A percentile compares a stretch with the other conserved stretches of the same genome.
Evolutionary conservation across 257 asterid genomes (phyloP).

Genomic region (Leonotis leonurus): DNA sequence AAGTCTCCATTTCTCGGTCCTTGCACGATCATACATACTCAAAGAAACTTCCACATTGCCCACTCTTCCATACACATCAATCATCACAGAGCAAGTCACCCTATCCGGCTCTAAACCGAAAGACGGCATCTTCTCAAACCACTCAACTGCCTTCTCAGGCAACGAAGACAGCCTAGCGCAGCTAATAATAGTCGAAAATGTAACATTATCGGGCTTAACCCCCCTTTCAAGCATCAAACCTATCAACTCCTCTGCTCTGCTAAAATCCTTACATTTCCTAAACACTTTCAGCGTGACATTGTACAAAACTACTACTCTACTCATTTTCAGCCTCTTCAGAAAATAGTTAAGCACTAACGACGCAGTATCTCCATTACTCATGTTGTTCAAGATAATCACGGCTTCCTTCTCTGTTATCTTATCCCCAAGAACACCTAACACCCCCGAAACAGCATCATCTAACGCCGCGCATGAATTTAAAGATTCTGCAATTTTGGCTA

Average conservation of each 20-base stretch:
- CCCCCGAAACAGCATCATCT: slow-evolving; percentile 31
- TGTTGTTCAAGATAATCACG: slow-evolving; percentile 54
- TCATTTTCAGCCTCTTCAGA: slow-evolving; percentile 27
- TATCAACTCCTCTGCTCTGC: slow-evolving; percentile 53
- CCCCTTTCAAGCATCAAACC: slow-evolving; percentile 62
- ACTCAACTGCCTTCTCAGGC: slow-evolving; percentile 75
- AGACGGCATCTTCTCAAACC: slow-evolving; percentile 78
- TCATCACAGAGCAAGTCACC: slow-evolving; percentile 71
- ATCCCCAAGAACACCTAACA: slow-evolving; percentile 36
- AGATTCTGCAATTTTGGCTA: slow-evolving; percentile 41
- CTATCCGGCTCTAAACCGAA: slow-evolving; percentile 68
- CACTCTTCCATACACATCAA: slow-evolving; percentile 72
- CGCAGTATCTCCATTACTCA: slow-evolving; percentile 57
- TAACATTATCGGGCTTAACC: slow-evolving; percentile 68
- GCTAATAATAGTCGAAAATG: slow-evolving; percentile 82
- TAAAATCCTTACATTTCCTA: slow-evolving; percentile 56
- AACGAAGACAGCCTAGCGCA: slow-evolving; percentile 70
- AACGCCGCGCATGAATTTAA: slow-evolving; percentile 48
- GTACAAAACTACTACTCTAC: slow-evolving; percentile 48
- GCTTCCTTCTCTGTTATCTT: slow-evolving; percentile 54
- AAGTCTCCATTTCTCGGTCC: slow-evolving; percentile 74
- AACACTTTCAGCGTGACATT: slow-evolving; percentile 78
- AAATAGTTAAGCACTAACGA: slow-evolving; percentile 46
- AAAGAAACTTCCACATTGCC: slow-evolving; percentile 75
- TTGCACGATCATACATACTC: slow-evolving; percentile 74